A percentile compares a stretch with the other conserved stretches of the same genome.
Conservation (phyloP, 768 basidiomycete genomes). For the Calocera viscosa region DNA sequence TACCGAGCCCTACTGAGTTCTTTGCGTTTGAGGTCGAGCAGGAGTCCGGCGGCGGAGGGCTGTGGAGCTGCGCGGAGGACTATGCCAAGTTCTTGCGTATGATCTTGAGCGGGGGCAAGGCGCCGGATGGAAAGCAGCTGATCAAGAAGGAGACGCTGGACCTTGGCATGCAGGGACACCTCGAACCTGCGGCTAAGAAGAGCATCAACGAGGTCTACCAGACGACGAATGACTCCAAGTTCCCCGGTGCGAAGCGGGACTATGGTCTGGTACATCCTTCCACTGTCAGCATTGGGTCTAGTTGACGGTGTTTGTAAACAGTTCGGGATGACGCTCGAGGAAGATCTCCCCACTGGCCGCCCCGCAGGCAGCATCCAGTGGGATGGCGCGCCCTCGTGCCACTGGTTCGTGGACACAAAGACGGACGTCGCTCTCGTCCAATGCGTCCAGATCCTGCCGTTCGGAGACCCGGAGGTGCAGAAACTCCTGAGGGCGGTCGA, state of each 20-base stretch:
- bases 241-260: constrained; percentile 5
- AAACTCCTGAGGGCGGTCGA: not conserved
- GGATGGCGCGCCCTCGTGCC: not conserved
- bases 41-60: constrained; percentile 2
- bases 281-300: not conserved
- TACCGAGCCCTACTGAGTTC: not conserved
- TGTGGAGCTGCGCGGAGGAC: constrained; percentile 1
- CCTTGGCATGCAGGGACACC: not conserved
- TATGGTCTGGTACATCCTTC: not conserved
- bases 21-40: not conserved
- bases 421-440: not conserved
- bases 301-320: not conserved
- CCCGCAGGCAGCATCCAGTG: constrained; percentile 5
- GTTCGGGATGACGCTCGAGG: constrained; percentile 5
- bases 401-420: constrained; percentile 3
- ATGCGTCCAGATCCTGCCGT: not conserved
- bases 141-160: constrained; percentile 3
- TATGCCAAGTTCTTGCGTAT: not conserved
- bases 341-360: constrained; percentile 4
- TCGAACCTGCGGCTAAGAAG: not conserved
- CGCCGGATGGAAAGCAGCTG: not conserved
- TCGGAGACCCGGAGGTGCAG: constrained; percentile 4
- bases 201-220: not conserved
- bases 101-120: not conserved
- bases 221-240: too few species aligned